Conservation (phyloP, 2,329 filamentous ascomycete species). For the Colletotrichum tabaci region DNA sequence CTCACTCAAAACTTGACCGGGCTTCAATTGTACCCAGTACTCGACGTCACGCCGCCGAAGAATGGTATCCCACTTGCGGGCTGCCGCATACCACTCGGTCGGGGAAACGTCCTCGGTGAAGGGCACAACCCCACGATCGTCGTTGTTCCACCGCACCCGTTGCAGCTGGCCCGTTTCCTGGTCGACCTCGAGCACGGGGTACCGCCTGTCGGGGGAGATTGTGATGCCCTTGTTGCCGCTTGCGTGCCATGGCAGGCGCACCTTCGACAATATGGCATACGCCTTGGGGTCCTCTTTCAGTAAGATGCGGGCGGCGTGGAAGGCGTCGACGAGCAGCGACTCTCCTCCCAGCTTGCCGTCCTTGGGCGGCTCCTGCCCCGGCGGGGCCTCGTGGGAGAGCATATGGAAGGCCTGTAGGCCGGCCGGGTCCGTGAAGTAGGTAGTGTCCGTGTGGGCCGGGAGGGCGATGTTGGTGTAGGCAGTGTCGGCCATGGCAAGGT, state of each 20-base stretch:
- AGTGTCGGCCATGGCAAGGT: constrained; percentile 89
- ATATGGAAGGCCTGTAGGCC: constrained; percentile 95
- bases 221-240: constrained; percentile 89
- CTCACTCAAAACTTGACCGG: constrained; percentile 83
- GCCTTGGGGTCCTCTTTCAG: constrained; percentile 65
- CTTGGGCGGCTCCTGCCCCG: constrained; percentile 47
- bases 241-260: constrained; percentile 83
- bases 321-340: constrained; percentile 89
- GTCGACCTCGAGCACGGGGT: constrained; percentile 80
- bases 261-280: constrained; percentile 70
- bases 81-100: constrained; percentile 83
- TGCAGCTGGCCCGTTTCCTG: constrained; percentile 52
- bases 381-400: constrained; percentile 80
- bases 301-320: constrained; percentile 77
- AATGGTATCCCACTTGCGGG: constrained; percentile 80
- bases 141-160: constrained; percentile 93
- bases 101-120: constrained; percentile 64
- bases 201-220: constrained; percentile 79
- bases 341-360: constrained; percentile 72
- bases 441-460: constrained; percentile 91
- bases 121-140: constrained; percentile 82
- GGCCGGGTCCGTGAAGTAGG: constrained; percentile 94
- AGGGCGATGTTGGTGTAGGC: constrained; percentile 91
- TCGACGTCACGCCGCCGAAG: constrained; percentile 76
- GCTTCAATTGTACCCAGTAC: constrained; percentile 85